Evolutionary conservation across 2,329 filamentous ascomycete genomes (phyloP).

Genomic region (Penicillium freii): DNA sequence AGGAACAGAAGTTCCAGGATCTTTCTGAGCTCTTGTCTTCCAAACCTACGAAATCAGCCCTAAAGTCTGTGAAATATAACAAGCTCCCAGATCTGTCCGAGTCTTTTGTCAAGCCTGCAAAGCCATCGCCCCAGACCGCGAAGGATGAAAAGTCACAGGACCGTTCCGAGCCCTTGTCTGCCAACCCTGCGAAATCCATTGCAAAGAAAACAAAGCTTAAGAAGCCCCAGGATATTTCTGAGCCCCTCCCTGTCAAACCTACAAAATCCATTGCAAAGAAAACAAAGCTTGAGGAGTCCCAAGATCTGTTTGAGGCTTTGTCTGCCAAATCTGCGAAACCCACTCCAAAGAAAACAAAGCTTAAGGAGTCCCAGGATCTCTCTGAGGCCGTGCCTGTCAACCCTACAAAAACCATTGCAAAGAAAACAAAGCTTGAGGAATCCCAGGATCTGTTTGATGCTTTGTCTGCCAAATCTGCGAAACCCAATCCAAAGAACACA

Average conservation of each 20-base stretch:
- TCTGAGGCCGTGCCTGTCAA: not conserved
- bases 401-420: not conserved
- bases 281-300: not conserved
- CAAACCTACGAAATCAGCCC: not conserved
- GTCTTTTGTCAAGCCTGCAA: not conserved
- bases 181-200: not conserved
- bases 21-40: not conserved
- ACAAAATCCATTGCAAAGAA: not conserved
- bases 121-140: not conserved
- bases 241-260: not conserved
- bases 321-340: not conserved
- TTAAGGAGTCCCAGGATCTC: not conserved
- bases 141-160: not conserved
- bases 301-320: not conserved
- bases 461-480: not conserved
- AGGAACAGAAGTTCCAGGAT: not conserved
- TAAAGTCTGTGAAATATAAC: not conserved
- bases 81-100: not conserved
- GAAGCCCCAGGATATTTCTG: not conserved
- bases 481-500: not conserved
- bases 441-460: not conserved
- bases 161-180: not conserved
- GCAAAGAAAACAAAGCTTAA: not conserved
- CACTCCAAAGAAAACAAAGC: not conserved
- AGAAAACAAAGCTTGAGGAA: not conserved